Conservation (phyloP, 768 basidiomycete species). For the Kwoniella dendrophila region DNA sequence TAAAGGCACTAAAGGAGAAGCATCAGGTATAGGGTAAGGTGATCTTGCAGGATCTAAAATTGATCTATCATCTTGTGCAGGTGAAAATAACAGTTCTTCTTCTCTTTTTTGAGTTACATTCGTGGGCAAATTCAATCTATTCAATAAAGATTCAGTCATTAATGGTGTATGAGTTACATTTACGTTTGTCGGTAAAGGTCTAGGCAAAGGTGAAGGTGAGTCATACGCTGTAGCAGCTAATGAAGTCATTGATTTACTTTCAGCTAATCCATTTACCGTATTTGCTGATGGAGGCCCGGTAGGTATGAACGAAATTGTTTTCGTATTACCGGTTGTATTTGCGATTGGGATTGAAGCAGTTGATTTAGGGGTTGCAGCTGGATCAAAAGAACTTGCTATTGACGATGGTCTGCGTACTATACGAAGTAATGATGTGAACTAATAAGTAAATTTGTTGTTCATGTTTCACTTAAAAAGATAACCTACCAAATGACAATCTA, state of each 20-base stretch:
- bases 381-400: conserved; percentile 9
- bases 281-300: conserved; percentile 4
- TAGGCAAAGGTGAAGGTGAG: conserved; percentile 14
- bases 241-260: conserved; percentile 6
- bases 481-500: conserved; percentile 1
- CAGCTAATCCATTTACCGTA: background rate
- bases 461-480: background rate
- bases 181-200: too few species aligned
- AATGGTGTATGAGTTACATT: too few species aligned
- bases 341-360: too few species aligned
- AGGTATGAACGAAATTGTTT: conserved; percentile 7
- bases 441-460: background rate
- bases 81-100: conserved; percentile 18
- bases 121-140: too few species aligned
- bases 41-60: conserved; percentile 30
- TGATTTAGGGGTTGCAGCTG: conserved; percentile 19
- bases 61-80: conserved; percentile 31
- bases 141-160: too few species aligned
- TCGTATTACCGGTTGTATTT: too few species aligned
- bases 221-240: conserved; percentile 16
- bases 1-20: conserved; percentile 5
- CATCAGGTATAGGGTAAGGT: conserved; percentile 18
- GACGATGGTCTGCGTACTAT: conserved; percentile 16
- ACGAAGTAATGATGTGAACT: background rate
- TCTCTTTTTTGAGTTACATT: conserved; percentile 2